phyloP scores from a whole-genome alignment of 1,139 yeast genomes.

The Suhomyces anneliseae region DNA sequence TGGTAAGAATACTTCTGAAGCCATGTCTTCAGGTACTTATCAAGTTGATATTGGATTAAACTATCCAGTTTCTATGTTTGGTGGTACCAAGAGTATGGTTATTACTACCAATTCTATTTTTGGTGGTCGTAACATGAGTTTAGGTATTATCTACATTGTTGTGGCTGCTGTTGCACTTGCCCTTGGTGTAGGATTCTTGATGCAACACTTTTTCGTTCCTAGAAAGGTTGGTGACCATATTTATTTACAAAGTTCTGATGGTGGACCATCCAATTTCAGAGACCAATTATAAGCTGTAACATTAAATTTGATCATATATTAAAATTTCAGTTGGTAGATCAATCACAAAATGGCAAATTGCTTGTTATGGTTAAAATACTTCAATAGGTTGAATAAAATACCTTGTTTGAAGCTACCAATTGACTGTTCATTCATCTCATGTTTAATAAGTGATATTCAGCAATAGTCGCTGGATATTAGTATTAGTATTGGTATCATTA shows the following conservation, averaged over 20 bases:
- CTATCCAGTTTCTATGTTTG: constrained; percentile 67
- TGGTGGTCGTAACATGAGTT: constrained; percentile 69
- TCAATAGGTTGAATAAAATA: no score
- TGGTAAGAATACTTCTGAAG: constrained; percentile 52
- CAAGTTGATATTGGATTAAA: constrained; percentile 59
- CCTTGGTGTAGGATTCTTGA: constrained; percentile 46
- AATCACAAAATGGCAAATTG: no score
- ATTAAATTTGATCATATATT: background rate
- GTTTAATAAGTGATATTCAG: no score
- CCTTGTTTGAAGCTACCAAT: no score
- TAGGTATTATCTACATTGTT: constrained; percentile 66
- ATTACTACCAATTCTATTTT: constrained; percentile 65
- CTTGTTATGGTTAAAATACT: no score
- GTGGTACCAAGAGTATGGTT: constrained; percentile 69
- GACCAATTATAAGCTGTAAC: constrained; percentile 21
- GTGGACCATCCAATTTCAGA: constrained; percentile 15
- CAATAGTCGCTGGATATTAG: no score
- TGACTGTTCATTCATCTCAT: no score
- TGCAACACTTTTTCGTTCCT: constrained; percentile 50
- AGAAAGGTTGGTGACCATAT: constrained; percentile 48
- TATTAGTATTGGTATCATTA: no score
- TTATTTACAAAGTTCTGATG: constrained; percentile 30
- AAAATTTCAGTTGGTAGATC: background rate
- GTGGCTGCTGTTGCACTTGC: constrained; percentile 57
- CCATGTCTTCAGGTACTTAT: constrained; percentile 59